Evolutionary conservation across 1,284 basidiomycete species (phyloP), one percentile per base, ranked within the genome.

Genomic region (Tausonia pullulans): DNA sequence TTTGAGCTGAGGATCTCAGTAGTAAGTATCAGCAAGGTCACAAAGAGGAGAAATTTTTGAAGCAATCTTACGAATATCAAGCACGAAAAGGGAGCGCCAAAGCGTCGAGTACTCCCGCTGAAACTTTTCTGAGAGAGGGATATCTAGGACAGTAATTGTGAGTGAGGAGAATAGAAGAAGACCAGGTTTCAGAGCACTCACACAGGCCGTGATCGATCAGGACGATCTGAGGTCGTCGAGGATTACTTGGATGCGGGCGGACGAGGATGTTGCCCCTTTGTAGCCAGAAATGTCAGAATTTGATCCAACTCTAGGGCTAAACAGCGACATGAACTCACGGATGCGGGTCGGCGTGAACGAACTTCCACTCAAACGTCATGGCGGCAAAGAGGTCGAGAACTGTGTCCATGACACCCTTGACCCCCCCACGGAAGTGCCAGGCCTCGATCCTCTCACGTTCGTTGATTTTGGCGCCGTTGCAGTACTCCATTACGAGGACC

Each of bases 361-460:
- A 92, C 5, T 90, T 90, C 87, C 87, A 94, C 67, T 82, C 82
- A 74, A 94, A 95, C 72, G 91, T 90, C 79, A 88, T 86, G 0
- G 86, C 85, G 43, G 84, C 83, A 77, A 89, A 89, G 2, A 92
- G 80, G 64, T 89, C 87, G 40, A 88, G 83, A 82, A 90, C 89
- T 14, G 84, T 84, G 63, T 86, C 80, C 85, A 90, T 87, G 64
- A 87, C 78, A 51, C 63, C 48, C 9, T 45, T 40, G 43, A 64
- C 41, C 39, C 63, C 50, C 10, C 62, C 53, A n/a, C 52, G 49
- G 40, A 55, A 64, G 57, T 55, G 14, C 56, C 11, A 45, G 5
- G 44, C 45, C 40, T 14, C 46, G 5, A 52, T 49, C 7, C 39
- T 16, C 4, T 46, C 41, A 14, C 44, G 27, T 73, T 93, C 88